A percentile compares a stretch with the other conserved stretches of the same genome.
Evolutionary conservation across 495 filamentous ascomycete genomes (phyloP).

Genomic region (Tuber melanosporum): DNA sequence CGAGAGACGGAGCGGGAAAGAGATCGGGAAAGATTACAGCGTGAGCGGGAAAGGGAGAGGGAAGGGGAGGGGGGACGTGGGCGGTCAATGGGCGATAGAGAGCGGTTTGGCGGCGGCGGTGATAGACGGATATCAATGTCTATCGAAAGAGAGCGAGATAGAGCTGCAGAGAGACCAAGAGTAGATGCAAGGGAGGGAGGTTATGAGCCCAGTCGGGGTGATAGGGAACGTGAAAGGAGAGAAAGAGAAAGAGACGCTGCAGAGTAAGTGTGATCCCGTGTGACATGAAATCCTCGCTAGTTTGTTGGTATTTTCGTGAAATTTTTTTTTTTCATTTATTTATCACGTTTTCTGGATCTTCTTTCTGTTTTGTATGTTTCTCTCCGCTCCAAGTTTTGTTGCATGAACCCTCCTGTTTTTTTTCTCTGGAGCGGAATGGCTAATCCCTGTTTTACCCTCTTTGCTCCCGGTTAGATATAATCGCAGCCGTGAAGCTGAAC

Average conservation of each 20-base stretch:
- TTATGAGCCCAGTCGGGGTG: constrained; percentile 35
- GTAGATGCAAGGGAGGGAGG: constrained; percentile 22
- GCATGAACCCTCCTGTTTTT: constrained; percentile 38
- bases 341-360: constrained; percentile 8
- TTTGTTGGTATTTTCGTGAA: constrained; percentile 9
- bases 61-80: neutral
- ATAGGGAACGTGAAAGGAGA: constrained; percentile 40
- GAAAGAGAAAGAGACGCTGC: constrained; percentile 40
- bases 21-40: constrained; percentile 12
- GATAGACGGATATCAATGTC: neutral
- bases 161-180: constrained; percentile 26
- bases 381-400: constrained; percentile 34
- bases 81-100: neutral
- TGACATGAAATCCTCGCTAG: neutral
- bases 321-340: constrained; percentile 8
- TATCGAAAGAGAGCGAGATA: constrained; percentile 5
- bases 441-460: constrained; percentile 41
- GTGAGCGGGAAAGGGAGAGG: constrained; percentile 13
- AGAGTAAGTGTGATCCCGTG: constrained; percentile 38
- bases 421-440: constrained; percentile 41
- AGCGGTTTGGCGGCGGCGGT: constrained; percentile 2
- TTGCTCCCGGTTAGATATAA: constrained; percentile 42
- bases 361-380: neutral
- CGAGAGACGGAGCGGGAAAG: constrained; percentile 20
- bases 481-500: constrained; percentile 43